Percentiles rank a stretch among this genome's conserved stretches.
Evolutionary conservation across 305 asterid genomes (phyloP).

Genomic region (Fraxinus latifolia): DNA sequence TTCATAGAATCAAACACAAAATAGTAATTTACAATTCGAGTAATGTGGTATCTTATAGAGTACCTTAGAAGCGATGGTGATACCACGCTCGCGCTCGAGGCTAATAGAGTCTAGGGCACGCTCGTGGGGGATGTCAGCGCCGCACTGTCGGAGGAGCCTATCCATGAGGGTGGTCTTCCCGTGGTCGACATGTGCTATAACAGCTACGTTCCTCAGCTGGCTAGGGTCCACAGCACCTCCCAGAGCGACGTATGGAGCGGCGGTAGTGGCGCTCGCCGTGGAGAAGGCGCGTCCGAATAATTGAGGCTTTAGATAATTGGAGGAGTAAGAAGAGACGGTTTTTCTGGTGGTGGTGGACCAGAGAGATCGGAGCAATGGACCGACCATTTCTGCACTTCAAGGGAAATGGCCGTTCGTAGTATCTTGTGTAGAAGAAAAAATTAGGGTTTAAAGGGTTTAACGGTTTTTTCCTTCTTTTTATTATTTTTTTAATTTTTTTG

Average conservation of each 20-base stretch:
- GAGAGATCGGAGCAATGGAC: constrained; percentile 68
- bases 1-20: neutral
- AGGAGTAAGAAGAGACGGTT: constrained; percentile 32
- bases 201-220: constrained; percentile 84
- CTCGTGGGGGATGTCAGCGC: constrained; percentile 94
- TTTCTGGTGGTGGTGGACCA: constrained; percentile 54
- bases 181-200: constrained; percentile 96
- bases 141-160: constrained; percentile 95
- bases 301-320: constrained; percentile 29
- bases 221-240: constrained; percentile 54
- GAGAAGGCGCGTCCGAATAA: constrained; percentile 44
- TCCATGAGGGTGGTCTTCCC: constrained; percentile 99
- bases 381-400: constrained; percentile 51
- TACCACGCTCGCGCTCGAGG: constrained; percentile 97
- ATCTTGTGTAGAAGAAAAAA: constrained; percentile 3
- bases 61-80: constrained; percentile 95
- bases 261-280: constrained; percentile 47
- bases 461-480: neutral
- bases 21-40: neutral
- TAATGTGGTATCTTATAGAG: neutral
- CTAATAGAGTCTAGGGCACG: constrained; percentile 88
- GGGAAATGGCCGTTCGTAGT: constrained; percentile 32
- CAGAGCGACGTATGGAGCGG: constrained; percentile 35
- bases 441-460: constrained; percentile 23
- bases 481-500: neutral